Conservation (phyloP, 345 rosid species). For the Sonneratia caseolaris region DNA sequence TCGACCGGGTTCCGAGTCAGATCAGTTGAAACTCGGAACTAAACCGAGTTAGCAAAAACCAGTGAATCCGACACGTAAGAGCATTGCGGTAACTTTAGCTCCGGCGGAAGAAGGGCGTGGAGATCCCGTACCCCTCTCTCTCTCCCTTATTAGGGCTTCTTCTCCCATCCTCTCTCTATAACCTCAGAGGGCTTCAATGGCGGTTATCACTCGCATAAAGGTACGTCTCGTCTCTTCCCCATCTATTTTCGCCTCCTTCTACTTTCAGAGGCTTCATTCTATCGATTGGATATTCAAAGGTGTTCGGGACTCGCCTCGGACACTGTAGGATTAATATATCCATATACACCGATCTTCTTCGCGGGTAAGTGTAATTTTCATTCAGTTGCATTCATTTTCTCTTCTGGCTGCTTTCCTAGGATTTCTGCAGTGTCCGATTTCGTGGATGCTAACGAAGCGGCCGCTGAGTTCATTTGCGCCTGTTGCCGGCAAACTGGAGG, state of each 20-base stretch:
- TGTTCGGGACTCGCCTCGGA: neutral
- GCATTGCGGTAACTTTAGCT: neutral
- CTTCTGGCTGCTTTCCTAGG: neutral
- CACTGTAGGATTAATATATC: neutral
- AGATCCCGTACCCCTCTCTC: neutral
- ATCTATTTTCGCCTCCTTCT: neutral
- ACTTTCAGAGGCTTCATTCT: neutral
- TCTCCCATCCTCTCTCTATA: conserved; percentile 1
- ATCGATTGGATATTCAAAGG: neutral
- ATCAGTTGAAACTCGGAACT: no score
- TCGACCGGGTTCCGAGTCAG: neutral
- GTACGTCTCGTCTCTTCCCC: neutral
- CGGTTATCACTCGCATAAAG: conserved; percentile 6
- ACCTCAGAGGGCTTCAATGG: conserved; percentile 8
- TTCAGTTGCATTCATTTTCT: neutral
- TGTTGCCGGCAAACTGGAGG: neutral
- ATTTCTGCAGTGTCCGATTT: neutral
- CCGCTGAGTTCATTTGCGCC: neutral
- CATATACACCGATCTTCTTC: neutral
- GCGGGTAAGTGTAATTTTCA: neutral
- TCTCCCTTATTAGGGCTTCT: conserved; percentile 6
- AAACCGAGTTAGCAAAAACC: neutral
- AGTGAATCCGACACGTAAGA: neutral
- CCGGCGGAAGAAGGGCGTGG: neutral
- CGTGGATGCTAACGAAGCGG: neutral